These are phyloP conservation scores for Coprinellus micaceus DNA, from an alignment of 768 basidiomycete genomes.

Conservation along the genomic window DNA sequence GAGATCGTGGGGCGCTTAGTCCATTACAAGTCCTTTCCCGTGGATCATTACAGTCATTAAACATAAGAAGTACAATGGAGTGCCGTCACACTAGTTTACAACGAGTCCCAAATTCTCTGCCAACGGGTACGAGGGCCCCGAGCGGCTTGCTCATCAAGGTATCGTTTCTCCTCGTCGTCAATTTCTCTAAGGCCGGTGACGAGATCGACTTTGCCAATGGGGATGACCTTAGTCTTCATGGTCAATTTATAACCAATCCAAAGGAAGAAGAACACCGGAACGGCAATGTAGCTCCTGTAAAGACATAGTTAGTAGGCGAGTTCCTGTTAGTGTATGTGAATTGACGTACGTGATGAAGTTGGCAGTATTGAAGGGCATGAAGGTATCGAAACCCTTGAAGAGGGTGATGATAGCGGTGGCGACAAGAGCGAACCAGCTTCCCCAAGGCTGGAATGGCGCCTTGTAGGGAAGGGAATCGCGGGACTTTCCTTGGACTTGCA, in stretches of 20 bases:
- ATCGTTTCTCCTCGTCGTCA: conserved; percentile 59
- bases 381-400: conserved; percentile 57
- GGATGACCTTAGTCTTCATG: conserved; percentile 35
- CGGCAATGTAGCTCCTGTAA: conserved; percentile 40
- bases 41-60: not conserved
- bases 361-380: conserved; percentile 47
- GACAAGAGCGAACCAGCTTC: conserved; percentile 55
- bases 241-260: conserved; percentile 40
- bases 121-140: conserved; percentile 32
- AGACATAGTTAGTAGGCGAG: not conserved
- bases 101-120: conserved; percentile 34
- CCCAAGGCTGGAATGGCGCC: conserved; percentile 62
- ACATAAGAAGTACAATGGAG: not conserved
- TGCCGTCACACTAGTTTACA: conserved; percentile 23
- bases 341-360: conserved; percentile 58
- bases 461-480: conserved; percentile 45
- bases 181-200: conserved; percentile 55
- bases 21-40: not conserved
- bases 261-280: conserved; percentile 39
- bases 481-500: conserved; percentile 38
- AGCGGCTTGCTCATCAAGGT: conserved; percentile 39
- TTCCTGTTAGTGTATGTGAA: not conserved
- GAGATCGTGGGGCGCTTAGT: no score
- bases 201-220: conserved; percentile 53
- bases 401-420: conserved; percentile 50